Base-by-base conservation (phyloP, 2,329 filamentous ascomycete genomes). In the Hyphodiscus sp. region DNA sequence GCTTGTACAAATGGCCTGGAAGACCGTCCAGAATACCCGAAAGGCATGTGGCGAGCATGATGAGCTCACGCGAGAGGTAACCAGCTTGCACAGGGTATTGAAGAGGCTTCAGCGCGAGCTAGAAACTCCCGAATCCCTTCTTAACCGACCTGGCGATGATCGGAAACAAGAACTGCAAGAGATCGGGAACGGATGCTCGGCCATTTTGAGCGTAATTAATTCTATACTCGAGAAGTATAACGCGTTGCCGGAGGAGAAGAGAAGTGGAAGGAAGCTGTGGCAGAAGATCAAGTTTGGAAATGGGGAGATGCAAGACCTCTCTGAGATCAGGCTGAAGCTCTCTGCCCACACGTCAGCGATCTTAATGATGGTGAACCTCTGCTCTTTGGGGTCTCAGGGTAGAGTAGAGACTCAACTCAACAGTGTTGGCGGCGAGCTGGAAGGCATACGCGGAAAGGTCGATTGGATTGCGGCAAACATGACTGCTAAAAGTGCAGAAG, bases 71-170 rank as follows among this genome's bases (percentile, higher is more conserved):
- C 62, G 67, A 15, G 72, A 74, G 19, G 73, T 82, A 38, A 74
- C 74, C 41, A 70, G 71, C 45, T 69, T 84, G 44, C 76, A 82
- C 58, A 72, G 72, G 13, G 74, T 74, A 6, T 69, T 83, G 2
- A 76, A 77, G 49, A 76, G 81, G 59, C 70, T 83, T 33, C 76
- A 76, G 45, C 69, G 73, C 53, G 80, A 83, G 65, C 73, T 74
- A 20, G 73, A 75, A 54, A 78, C 81, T 57, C 70, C 71, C 0
- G 75, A 76, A 59, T 81, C 79, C 9, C 68, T 76, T 13, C 70
- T 83, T 18, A 76, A 76, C 67, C 61, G 19, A 16, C 15, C 43
- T 9, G 48, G 53, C 26, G 33, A 55, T 44, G 49, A 43, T 3
- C 30, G 26, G 8, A n/a, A 16, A 15, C n/a, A 56, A 30, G 53